These are phyloP conservation scores for Lupinus albus DNA, from an alignment of 306 rosid species.

Conservation along the genomic window DNA sequence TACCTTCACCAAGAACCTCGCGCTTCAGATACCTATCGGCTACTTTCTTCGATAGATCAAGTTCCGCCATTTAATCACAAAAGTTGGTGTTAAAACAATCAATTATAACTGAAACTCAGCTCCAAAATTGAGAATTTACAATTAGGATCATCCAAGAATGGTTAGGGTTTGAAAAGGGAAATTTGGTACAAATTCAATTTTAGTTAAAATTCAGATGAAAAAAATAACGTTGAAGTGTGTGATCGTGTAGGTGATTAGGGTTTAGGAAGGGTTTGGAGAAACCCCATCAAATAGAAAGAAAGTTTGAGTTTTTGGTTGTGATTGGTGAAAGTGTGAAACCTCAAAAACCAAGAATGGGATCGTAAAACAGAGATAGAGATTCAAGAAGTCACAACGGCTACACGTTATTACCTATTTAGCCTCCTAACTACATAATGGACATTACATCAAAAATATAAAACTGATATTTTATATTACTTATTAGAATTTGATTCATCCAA, in stretches of 20 bases:
- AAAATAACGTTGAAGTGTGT: constrained; percentile 1
- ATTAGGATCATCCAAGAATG: constrained; percentile 21
- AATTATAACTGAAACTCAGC: constrained; percentile 19
- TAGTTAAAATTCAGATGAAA: constrained; percentile 27
- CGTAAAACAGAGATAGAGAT: not conserved
- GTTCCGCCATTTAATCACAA: constrained; percentile 51
- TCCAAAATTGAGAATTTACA: constrained; percentile 26
- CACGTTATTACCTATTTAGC: not conserved
- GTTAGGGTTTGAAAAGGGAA: constrained; percentile 52
- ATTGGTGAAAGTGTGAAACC: not conserved
- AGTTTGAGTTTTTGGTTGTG: not conserved
- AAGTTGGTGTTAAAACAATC: not conserved
- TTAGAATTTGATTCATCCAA: no score
- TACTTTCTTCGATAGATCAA: constrained; percentile 76
- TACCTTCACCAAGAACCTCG: constrained; percentile 95
- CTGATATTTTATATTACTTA: no score
- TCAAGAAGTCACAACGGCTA: not conserved
- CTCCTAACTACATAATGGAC: no score
- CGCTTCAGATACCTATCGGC: constrained; percentile 97
- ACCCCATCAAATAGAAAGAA: not conserved
- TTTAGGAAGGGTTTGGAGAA: constrained; percentile 27
- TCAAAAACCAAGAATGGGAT: not conserved
- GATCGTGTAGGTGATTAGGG: constrained; percentile 46
- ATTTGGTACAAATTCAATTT: not conserved
- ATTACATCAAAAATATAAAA: no score